These are phyloP conservation scores for Brassica balearica DNA, from an alignment of 441 rosid genomes.

Conservation along the genomic window DNA sequence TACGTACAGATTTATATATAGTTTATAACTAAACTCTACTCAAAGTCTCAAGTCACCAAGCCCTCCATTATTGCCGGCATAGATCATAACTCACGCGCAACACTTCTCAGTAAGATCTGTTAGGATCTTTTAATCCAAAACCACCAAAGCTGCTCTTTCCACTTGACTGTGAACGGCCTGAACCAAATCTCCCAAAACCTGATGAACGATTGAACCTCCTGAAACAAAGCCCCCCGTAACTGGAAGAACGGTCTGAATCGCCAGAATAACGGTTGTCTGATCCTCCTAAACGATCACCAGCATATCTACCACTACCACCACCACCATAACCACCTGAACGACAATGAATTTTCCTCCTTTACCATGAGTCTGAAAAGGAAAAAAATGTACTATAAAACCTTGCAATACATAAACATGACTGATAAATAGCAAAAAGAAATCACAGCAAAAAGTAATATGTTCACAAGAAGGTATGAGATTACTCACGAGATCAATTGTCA, in stretches of 20 bases:
- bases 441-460: not conserved
- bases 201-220: not conserved
- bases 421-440: not conserved
- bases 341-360: not conserved
- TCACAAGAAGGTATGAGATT: not conserved
- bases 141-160: not conserved
- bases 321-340: not conserved
- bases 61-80: too few species aligned
- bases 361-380: not conserved
- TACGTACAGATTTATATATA: not conserved
- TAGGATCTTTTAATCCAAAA: too few species aligned
- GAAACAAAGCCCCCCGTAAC: not conserved
- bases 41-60: too few species aligned
- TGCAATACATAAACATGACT: not conserved
- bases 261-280: not conserved
- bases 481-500: too few species aligned
- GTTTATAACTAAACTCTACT: not conserved
- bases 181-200: not conserved
- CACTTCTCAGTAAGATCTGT: too few species aligned
- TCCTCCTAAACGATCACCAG: constrained; percentile 1
- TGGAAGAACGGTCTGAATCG: not conserved
- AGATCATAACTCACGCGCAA: too few species aligned
- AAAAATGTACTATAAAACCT: not conserved
- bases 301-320: not conserved
- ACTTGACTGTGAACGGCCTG: not conserved